Base-by-base conservation (phyloP, 2,329 filamentous ascomycete genomes). In the Hysterium pulicare region DNA sequence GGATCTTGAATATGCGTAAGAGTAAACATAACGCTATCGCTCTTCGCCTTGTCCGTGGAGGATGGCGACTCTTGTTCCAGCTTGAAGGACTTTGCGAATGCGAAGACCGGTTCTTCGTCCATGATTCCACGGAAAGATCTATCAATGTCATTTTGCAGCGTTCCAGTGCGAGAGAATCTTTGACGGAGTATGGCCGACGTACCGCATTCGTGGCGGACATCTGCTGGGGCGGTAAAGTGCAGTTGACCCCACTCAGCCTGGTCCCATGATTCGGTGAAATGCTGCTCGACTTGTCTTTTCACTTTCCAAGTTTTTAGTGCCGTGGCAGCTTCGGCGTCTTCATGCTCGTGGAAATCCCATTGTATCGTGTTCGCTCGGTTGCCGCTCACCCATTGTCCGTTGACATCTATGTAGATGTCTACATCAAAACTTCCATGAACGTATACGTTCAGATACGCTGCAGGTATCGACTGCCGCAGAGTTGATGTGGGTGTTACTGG, bases 171-270 rank as follows among this genome's bases (percentile, higher is more conserved):
- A 1, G 87, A 80, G 64, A 94, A 95, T 1, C 76, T 73, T 49
- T 81, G 79, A 40, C 87, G 79, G 17, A 93, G 70, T 7, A 74
- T 48, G 2, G 73, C 75, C 5, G 87, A 86, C 16, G 81, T 82
- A 22, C 87, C 88, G 48, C 79, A 80, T 66, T 91, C 82, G 59
- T 90, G 83, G 20, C 77, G 72, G 15, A 79, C 80, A 58, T 84
- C 77, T 33, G 74, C 70, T 17, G 88, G 86, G 2, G 76, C 87
- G 17, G 84, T 84, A 60, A 94, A 88, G 64, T 87, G 79, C 44
- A 94, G 66, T 21, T 82, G 84, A 3, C 89, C 89, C 89, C 89
- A 94, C 77, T 94, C 88, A 1, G 85, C 79, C 33, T 84, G 83
- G 55, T 94, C 89, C 33, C 69, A 69, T 42, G 77, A 57, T 64